Evolutionary conservation across 2,329 filamentous ascomycete species (phyloP).

Genomic region (Colletotrichum sp.): DNA sequence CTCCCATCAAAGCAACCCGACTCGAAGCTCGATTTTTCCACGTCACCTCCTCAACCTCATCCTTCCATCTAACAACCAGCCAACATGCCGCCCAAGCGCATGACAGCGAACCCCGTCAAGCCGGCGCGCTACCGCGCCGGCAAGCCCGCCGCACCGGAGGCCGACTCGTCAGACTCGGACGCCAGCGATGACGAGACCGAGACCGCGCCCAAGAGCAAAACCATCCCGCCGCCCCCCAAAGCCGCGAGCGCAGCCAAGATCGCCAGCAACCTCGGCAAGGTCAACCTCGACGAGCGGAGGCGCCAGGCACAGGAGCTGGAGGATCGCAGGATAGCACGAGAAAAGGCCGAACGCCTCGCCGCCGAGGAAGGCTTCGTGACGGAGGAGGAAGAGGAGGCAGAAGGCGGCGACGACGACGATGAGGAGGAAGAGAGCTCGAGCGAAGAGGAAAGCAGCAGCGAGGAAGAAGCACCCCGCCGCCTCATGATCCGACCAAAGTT

Average conservation of each 20-base stretch:
- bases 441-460: conserved; percentile 52
- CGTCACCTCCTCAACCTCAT: neutral
- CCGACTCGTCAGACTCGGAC: conserved; percentile 57
- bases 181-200: conserved; percentile 43
- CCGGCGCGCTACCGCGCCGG: conserved; percentile 86
- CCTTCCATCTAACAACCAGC: neutral
- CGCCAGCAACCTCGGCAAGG: conserved; percentile 56
- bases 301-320: conserved; percentile 53
- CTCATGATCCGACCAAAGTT: conserved; percentile 70
- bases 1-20: neutral
- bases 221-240: conserved; percentile 61
- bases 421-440: conserved; percentile 34
- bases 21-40: neutral
- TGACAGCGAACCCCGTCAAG: conserved; percentile 89
- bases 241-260: conserved; percentile 62
- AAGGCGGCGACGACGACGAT: conserved; percentile 42
- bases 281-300: conserved; percentile 55
- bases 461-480: conserved; percentile 62
- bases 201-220: conserved; percentile 29
- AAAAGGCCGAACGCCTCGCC: conserved; percentile 55
- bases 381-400: conserved; percentile 53
- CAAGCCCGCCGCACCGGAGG: conserved; percentile 67
- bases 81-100: conserved; percentile 75
- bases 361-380: conserved; percentile 70
- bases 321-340: conserved; percentile 50